These are phyloP conservation scores for Colletotrichum falcatum DNA, from an alignment of 2,329 filamentous ascomycete species.

Conservation along the genomic window DNA sequence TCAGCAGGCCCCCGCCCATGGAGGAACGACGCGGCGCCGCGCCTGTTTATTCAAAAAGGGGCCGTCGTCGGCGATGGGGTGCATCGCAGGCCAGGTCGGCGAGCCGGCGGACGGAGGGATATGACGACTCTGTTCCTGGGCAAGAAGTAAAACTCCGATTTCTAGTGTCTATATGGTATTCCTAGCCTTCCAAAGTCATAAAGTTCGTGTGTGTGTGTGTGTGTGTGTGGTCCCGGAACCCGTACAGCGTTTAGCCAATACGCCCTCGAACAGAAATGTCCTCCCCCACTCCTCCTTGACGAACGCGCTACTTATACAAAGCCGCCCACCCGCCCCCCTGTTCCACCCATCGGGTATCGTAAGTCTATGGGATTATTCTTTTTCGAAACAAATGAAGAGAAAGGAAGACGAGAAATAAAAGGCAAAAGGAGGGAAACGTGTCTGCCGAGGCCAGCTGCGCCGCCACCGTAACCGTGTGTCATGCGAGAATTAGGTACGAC, in stretches of 20 bases:
- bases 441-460: slow-evolving; percentile 1
- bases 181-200: background rate
- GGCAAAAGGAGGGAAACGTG: background rate
- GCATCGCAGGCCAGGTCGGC: too few relatives aligned
- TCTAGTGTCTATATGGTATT: background rate
- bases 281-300: too few relatives aligned
- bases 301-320: too few relatives aligned
- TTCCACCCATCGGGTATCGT: slow-evolving; percentile 27
- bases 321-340: too few relatives aligned
- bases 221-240: background rate
- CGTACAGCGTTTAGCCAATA: background rate
- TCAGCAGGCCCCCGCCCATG: too few relatives aligned
- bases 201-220: background rate
- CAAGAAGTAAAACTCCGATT: background rate
- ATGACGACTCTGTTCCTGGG: too few relatives aligned
- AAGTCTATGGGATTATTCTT: slow-evolving; percentile 19
- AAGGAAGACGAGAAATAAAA: background rate
- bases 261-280: too few relatives aligned
- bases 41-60: too few relatives aligned
- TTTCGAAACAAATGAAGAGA: background rate
- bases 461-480: slow-evolving; percentile 16
- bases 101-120: background rate
- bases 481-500: slow-evolving; percentile 17
- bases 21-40: too few relatives aligned
- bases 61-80: background rate